A percentile compares a stretch with the other conserved stretches of the same genome.
Evolutionary conservation across 495 filamentous ascomycete species (phyloP).

Genomic region (Penicillium paradoxum): DNA sequence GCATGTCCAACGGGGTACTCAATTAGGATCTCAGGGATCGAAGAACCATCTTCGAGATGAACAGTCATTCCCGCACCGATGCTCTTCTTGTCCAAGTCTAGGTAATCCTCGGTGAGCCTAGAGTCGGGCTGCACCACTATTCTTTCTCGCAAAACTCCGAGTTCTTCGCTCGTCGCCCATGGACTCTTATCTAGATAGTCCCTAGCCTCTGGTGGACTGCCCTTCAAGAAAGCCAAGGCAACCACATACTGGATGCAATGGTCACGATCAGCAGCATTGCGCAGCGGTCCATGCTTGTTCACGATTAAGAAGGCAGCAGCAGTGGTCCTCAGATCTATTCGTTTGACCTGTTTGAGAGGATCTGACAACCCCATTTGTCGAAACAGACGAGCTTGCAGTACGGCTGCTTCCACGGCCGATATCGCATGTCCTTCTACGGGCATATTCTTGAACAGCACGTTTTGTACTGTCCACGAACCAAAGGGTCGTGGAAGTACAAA

Average conservation of each 20-base stretch:
- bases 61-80: constrained; percentile 22
- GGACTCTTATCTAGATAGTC: constrained; percentile 37
- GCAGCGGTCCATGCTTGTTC: constrained; percentile 32
- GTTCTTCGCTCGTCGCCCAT: constrained; percentile 22
- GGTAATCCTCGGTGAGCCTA: constrained; percentile 34
- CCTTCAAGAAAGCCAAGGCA: constrained; percentile 38
- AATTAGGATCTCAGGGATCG: constrained; percentile 71
- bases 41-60: constrained; percentile 21
- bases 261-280: constrained; percentile 43
- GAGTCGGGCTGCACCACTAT: constrained; percentile 28
- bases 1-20: constrained; percentile 81
- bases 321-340: constrained; percentile 31
- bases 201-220: constrained; percentile 17
- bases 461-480: constrained; percentile 31
- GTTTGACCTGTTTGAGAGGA: constrained; percentile 18
- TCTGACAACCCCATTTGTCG: constrained; percentile 4
- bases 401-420: constrained; percentile 34
- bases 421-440: constrained; percentile 38
- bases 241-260: constrained; percentile 44
- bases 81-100: constrained; percentile 24
- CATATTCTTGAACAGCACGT: constrained; percentile 37
- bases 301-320: constrained; percentile 36
- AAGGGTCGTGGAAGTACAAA: constrained; percentile 29
- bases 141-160: constrained; percentile 26
- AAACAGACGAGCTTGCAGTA: constrained; percentile 16